phyloP scores from a whole-genome alignment of 257 asterid species.

The Solanum sitiens region DNA sequence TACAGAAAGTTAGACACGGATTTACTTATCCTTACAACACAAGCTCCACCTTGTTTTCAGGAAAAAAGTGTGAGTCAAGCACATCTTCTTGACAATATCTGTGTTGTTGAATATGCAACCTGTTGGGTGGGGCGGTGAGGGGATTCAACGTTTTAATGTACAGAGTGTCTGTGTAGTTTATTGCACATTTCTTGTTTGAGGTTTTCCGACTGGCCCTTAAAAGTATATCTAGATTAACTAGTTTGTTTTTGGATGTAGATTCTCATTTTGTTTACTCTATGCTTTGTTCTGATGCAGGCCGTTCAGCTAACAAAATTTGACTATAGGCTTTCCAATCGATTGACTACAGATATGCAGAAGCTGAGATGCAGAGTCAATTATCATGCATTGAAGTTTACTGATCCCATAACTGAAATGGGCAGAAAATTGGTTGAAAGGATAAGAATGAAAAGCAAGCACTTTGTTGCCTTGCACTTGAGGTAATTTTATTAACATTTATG shows the following conservation, averaged over 20 bases:
- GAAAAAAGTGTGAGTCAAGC: not conserved
- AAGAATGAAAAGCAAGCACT: slow-evolving; percentile 49
- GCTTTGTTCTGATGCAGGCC: slow-evolving; percentile 28
- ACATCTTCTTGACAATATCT: not conserved
- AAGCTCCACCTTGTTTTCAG: not conserved
- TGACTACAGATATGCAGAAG: slow-evolving; percentile 46
- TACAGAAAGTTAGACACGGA: not conserved
- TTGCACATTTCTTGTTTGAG: not conserved
- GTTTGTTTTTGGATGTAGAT: not conserved
- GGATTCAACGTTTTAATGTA: not conserved
- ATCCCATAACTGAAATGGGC: slow-evolving; percentile 55
- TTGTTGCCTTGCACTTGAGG: slow-evolving; percentile 67
- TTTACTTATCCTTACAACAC: not conserved
- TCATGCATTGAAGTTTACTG: slow-evolving; percentile 60
- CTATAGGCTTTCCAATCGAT: slow-evolving; percentile 58
- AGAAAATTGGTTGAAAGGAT: slow-evolving; percentile 46
- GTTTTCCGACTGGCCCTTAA: not conserved
- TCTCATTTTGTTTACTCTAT: not conserved
- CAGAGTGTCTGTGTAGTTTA: not conserved
- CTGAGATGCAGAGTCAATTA: slow-evolving; percentile 73
- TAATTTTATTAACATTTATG: not conserved
- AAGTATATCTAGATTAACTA: not conserved
- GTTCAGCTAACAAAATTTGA: slow-evolving; percentile 67
- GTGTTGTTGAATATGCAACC: not conserved
- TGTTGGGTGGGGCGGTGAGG: not conserved